Evolutionary conservation across 306 rosid genomes (phyloP), one percentile per base, ranked within the genome.

Genomic region (Fragaria ananassa): DNA sequence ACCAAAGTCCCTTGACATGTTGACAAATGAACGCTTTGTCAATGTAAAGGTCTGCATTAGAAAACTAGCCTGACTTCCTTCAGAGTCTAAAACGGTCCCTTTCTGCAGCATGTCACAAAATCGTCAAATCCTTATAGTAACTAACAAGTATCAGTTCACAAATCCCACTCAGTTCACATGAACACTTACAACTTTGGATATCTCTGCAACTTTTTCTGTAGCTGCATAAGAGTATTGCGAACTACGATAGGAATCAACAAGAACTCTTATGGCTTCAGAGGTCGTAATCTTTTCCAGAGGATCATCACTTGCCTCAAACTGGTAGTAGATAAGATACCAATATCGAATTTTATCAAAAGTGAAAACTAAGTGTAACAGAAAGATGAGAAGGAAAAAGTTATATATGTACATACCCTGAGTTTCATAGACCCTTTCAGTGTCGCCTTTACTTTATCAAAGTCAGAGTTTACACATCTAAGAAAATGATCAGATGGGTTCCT

Each of bases 401-500:
- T 23, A 19, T 25, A 15, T 35, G 47, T 15, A 37, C 18, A 25
- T 90, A 95, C 99, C 97, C 88, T 84, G 8, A 91, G 83, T 80
- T 92, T 92, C 98, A 92, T 91, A 78, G 99, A 95, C 72, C 99
- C 99, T 77, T 87, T 92, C 31, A 95, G 82, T 2, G 96, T 92
- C 79, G 91, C 88, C 77, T 86, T 91, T 57, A 95, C 97, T 91
- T 95, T 95, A 79, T 95, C 99, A 69, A 95, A 95, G 69, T 95
- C 99, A 42, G 98, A 95, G 75, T 95, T 95, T 81, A 95, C 78
- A 83, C 97, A 92, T 78, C 98, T 82, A 41, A 95, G 98, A 79
- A 92, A 95, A 85, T 95, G 99, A 81, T 95, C 99, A 39, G 99
- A 95, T 4, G 99, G 98, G 82, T 92, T 95, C 85, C 99, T 95